phyloP scores from a whole-genome alignment of 2,329 filamentous ascomycete species.

The Monosporascus sp. region DNA sequence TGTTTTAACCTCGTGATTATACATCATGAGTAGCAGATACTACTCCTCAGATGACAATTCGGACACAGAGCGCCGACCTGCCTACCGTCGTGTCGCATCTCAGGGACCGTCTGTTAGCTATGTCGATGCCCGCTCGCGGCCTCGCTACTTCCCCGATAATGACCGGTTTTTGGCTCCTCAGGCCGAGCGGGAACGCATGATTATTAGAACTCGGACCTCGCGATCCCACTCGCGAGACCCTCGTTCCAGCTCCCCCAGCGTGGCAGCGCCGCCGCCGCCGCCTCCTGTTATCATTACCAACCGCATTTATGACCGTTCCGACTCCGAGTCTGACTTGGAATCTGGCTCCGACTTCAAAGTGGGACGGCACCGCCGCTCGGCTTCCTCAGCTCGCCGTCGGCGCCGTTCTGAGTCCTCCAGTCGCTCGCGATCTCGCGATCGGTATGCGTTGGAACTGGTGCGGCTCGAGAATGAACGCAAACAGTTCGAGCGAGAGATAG shows the following conservation, averaged over 20 bases:
- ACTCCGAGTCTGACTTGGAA: conserved; percentile 36
- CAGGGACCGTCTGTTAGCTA: conserved; percentile 33
- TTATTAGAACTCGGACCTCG: conserved; percentile 35
- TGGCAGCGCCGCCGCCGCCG: conserved; percentile 23
- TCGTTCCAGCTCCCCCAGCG: conserved; percentile 34
- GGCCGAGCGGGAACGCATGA: conserved; percentile 37
- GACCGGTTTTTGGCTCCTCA: conserved; percentile 37
- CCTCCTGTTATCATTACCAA: conserved; percentile 54
- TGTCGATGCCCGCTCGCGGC: conserved; percentile 35
- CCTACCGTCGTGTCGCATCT: conserved; percentile 35
- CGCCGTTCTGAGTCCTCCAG: background rate
- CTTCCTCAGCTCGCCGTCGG: background rate
- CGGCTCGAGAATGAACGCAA: conserved; percentile 27
- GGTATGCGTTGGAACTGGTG: conserved; percentile 25
- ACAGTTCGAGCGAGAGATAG: conserved; percentile 33
- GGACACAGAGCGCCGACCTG: conserved; percentile 48
- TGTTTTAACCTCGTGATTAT: too few species aligned
- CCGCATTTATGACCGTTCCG: conserved; percentile 41
- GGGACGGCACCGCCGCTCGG: conserved; percentile 15
- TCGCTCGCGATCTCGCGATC: conserved; percentile 15
- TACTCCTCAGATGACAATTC: conserved; percentile 48
- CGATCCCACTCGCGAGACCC: conserved; percentile 42
- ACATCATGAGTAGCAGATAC: conserved; percentile 19
- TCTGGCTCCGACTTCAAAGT: conserved; percentile 26
- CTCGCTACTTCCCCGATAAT: conserved; percentile 36